These are phyloP conservation scores for Fusarium aywerte DNA, from an alignment of 2,329 filamentous ascomycete genomes.

Conservation along the genomic window DNA sequence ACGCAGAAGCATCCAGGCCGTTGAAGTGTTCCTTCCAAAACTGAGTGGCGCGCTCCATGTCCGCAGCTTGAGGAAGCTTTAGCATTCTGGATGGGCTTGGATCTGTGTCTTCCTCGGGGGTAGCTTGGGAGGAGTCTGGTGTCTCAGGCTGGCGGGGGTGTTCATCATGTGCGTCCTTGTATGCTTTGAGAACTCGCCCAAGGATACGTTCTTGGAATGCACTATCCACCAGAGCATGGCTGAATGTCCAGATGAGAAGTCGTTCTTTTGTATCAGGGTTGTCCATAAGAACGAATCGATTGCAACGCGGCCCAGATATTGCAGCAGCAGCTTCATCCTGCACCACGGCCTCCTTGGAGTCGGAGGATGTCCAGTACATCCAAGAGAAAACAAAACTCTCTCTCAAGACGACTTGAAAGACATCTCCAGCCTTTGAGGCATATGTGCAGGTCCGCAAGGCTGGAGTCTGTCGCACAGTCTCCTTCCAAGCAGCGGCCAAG, in stretches of 20 bases:
- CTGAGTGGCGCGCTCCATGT: background rate
- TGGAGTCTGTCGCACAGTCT: background rate
- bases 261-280: background rate
- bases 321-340: constrained; percentile 13
- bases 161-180: background rate
- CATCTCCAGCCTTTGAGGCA: background rate
- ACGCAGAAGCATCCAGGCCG: constrained; percentile 6
- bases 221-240: background rate
- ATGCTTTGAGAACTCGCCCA: background rate
- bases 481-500: constrained; percentile 14
- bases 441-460: background rate
- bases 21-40: background rate
- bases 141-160: background rate
- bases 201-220: background rate
- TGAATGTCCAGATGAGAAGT: constrained; percentile 11
- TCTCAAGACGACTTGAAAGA: background rate
- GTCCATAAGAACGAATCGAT: constrained; percentile 9
- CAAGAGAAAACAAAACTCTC: constrained; percentile 18
- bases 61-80: too few species aligned
- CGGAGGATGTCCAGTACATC: background rate
- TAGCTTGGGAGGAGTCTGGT: too few species aligned
- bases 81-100: too few species aligned
- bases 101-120: too few species aligned
- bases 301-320: constrained; percentile 4
- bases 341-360: background rate